Evolutionary conservation across 192 early-diverging fungal genomes (phyloP), one percentile per base, ranked within the genome.

Genomic region (Backusella circina): DNA sequence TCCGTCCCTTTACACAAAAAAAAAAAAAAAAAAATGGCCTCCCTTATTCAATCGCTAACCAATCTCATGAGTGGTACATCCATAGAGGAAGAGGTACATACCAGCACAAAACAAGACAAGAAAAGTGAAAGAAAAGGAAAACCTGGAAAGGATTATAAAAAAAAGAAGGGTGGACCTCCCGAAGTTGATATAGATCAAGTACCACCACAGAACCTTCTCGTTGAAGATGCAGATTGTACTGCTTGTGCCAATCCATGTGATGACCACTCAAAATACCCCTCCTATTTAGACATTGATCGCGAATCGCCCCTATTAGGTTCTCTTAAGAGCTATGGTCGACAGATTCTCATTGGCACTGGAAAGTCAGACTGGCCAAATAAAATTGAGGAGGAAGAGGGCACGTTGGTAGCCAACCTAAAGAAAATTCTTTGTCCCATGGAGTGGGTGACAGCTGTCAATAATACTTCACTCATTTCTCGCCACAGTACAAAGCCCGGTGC

Each of bases 331-430:
- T 90, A 90, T 36, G 73, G 79, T 5, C 84, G 86, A 23, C 88
- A 90, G 74, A 78, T 90, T 51, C 47, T 88, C 38, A 90, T 90
- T 38, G 80, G 85, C 13, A 90, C 88, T 0, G 88, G 85, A 3
- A 54, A 84, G 35, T 72, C 75, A 3, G 86, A 90, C 39, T 90
- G 88, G 88, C 44, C 70, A 0, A 72, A 78, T 0, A 38, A 67
- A 28, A 90, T 90, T 61, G 85, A 88, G 54, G 84, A 88, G 7
- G 88, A 87, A 10, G 68, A 73, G 4, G 79, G 51, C 2, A 84
- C 79, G 0, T 77, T 90, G 1, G 87, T 87, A 0, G 77, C 84
- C 0, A 70, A 72, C 32, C 50, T 90, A 9, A 10, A 28, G 8
- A n/a, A 38, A 2, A 41, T 80, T n/a, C 31, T 75, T 36, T 23